Evolutionary conservation across 192 early-diverging fungal genomes (phyloP), one percentile per base, ranked within the genome.

Genomic region (Coemansia biformis): DNA sequence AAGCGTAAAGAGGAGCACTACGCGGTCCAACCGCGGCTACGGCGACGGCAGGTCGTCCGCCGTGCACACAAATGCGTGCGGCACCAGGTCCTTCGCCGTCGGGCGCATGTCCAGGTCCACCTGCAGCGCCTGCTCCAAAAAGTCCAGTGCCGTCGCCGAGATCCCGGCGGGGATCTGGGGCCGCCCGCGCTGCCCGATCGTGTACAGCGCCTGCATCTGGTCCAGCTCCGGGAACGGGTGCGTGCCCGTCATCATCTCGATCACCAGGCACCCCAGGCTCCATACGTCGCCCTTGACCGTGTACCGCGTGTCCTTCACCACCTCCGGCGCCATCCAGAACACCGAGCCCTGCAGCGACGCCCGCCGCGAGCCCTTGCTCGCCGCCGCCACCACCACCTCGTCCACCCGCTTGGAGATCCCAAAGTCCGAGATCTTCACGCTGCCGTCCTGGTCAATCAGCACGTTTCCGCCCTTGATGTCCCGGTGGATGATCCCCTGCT

Each of bases 311-410:
- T 89, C 86, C 63, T 90, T 88, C 41, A 94, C 88, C 6, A 97
- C 92, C 70, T 97, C 96, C 17, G 94, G 96, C n/a, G 96, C 94
- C 93, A 97, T 97, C 96, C 96, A 98, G 67, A 89, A 91, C 22
- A 97, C 85, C 0, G 92, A 91, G 1, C 96, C 96, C 76, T 96
- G 91, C 47, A 98, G 61, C 35, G 92, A 94, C 47, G 74, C 89
- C 37, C 85, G 66, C 13, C 79, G 76, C 12, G 71, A 63, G 29
- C 48, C 70, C 38, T 62, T 67, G 59, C 43, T 57, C 4, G 56
- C 57, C 16, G 74, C 56, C 12, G 48, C 48, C 13, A 19, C 37
- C 23, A 81, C 76, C 31, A 70, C 74, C 39, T 87, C 83, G 57
- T 89, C 87, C 2, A 90, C 84, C 43, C 86, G 94, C 79, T 99